Base-by-base conservation (phyloP, 2,329 filamentous ascomycete species). In the Chaetomiaceae sp. region DNA sequence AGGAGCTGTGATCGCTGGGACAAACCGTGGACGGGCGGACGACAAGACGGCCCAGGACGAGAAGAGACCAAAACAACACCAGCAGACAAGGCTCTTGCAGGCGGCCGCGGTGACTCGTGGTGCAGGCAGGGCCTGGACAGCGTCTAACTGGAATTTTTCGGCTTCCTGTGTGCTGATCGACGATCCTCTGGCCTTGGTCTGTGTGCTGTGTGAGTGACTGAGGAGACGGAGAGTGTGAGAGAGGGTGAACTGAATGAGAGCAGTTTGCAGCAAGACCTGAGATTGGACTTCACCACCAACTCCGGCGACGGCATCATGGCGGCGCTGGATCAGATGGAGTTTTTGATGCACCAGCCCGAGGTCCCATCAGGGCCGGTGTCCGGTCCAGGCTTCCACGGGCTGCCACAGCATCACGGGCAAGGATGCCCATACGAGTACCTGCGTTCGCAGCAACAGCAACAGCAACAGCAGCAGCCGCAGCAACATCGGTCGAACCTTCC, bases 241-340 rank as follows among this genome's bases (percentile, higher is more conserved):
- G 9, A 31, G 27, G 27, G 4, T 31, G 9, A 11, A 31, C 27
- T 9, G 8, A 31, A 12, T n/a, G 9, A 27, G 6, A 27, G 9
- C 25, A 6, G 25, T 27, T 27, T 31, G 27, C 27, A 31, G 27
- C 27, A 31, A 12, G 27, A 31, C n/a, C n/a, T n/a, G n/a, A n/a
- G n/a, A n/a, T n/a, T n/a, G n/a, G 8, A 31, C 27, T 31, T 7
- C 9, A 31, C 4, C 15, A 23, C n/a, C 19, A 17, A 22, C 6
- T 39, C 25, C 9, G 25, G 25, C 6, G 25, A 27, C 5, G 25
- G 14, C 34, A 36, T 29, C 40, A 52, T 54, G 42, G 51, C 43
- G 3, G 52, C 58, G 6, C 64, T 69, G 63, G 68, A 70, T 46
- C 62, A 63, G 33, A 68, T 69, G 65, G 65, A 70, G 47, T 68